Conservation (phyloP, 148 eudicot species). For the Camellia granthamiana region DNA sequence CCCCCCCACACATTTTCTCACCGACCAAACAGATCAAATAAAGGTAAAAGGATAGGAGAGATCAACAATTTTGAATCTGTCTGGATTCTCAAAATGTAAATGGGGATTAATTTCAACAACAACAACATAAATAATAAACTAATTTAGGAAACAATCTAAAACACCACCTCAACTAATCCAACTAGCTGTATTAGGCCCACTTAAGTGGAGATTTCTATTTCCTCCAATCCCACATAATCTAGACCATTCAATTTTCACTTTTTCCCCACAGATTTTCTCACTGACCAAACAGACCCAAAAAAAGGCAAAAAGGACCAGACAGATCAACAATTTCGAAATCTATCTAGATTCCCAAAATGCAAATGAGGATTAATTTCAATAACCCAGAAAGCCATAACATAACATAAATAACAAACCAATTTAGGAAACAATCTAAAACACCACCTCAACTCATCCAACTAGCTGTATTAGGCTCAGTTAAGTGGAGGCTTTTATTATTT, state of each 20-base stretch:
- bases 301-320: neutral
- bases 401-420: neutral
- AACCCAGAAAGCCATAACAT: neutral
- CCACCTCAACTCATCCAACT: constrained; percentile 1
- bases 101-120: too few relatives aligned
- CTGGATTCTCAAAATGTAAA: neutral
- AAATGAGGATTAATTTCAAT: neutral
- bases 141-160: neutral
- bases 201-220: neutral
- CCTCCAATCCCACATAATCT: neutral
- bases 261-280: neutral
- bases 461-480: neutral
- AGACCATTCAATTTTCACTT: neutral
- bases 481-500: neutral
- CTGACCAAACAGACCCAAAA: neutral
- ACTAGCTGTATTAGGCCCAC: neutral
- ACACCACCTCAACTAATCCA: neutral
- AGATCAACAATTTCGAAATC: neutral
- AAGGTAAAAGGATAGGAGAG: neutral
- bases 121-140: neutral
- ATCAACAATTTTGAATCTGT: neutral
- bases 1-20: neutral
- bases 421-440: neutral
- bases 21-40: neutral
- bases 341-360: neutral